Evolutionary conservation across 2,329 filamentous ascomycete species (phyloP).

Genomic region (Polychaeton citri): DNA sequence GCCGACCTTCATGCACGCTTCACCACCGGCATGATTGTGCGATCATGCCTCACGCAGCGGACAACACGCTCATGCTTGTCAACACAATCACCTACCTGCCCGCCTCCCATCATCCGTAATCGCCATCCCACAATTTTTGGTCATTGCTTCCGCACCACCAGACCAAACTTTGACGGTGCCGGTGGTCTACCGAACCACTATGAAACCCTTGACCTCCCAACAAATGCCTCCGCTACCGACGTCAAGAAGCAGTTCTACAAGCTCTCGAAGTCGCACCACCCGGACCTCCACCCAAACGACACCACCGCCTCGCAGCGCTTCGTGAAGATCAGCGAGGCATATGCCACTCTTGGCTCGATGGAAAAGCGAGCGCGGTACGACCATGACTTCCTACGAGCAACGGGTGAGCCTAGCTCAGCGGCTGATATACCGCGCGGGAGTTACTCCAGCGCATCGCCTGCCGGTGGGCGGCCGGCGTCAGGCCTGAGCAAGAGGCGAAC

Average conservation of each 20-base stretch:
- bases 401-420: slow-evolving; percentile 14
- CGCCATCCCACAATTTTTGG: slow-evolving; percentile 2
- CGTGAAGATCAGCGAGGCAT: slow-evolving; percentile 27
- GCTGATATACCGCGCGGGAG: slow-evolving; percentile 44
- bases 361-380: slow-evolving; percentile 73
- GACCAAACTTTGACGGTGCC: slow-evolving; percentile 20
- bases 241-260: slow-evolving; percentile 91
- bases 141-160: slow-evolving; percentile 40
- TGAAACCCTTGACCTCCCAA: slow-evolving; percentile 60
- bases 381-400: slow-evolving; percentile 42
- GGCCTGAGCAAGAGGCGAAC: slow-evolving; percentile 66
- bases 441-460: slow-evolving; percentile 41
- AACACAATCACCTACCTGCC: slow-evolving; percentile 4
- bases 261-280: slow-evolving; percentile 84
- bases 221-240: slow-evolving; percentile 55
- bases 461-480: slow-evolving; percentile 63
- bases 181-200: slow-evolving; percentile 54
- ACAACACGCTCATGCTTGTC: slow-evolving; percentile 10
- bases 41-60: slow-evolving; percentile 16
- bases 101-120: too few species aligned
- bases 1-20: slow-evolving; percentile 2
- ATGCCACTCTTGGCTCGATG: slow-evolving; percentile 17
- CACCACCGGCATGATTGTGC: slow-evolving; percentile 18
- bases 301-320: slow-evolving; percentile 58
- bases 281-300: slow-evolving; percentile 74